Conservation (phyloP, 2,329 filamentous ascomycete species). For the Exophiala aquamarina region DNA sequence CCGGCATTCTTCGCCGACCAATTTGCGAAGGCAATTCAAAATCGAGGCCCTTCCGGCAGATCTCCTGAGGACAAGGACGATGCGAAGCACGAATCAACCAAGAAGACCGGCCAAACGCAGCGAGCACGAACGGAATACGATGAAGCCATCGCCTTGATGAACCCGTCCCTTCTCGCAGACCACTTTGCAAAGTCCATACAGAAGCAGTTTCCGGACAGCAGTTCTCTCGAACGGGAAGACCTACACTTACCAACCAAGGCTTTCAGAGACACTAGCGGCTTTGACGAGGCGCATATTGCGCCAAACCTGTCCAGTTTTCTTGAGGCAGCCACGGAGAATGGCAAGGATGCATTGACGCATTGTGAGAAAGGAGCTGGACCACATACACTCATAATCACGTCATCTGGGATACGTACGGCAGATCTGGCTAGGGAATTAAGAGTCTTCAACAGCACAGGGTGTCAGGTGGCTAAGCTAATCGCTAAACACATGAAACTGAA, state of each 20-base stretch:
- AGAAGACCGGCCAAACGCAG: neutral
- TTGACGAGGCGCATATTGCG: slow-evolving; percentile 64
- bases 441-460: slow-evolving; percentile 51
- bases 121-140: slow-evolving; percentile 47
- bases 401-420: slow-evolving; percentile 80
- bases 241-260: slow-evolving; percentile 74
- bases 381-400: slow-evolving; percentile 86
- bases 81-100: neutral
- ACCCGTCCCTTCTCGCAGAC: slow-evolving; percentile 78
- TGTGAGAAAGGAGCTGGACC: slow-evolving; percentile 70
- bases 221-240: slow-evolving; percentile 79
- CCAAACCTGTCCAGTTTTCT: slow-evolving; percentile 78
- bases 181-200: slow-evolving; percentile 77
- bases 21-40: slow-evolving; percentile 73
- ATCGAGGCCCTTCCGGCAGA: slow-evolving; percentile 71
- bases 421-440: slow-evolving; percentile 63
- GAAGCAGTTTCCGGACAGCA: slow-evolving; percentile 70
- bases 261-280: slow-evolving; percentile 78
- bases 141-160: slow-evolving; percentile 76
- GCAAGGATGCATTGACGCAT: slow-evolving; percentile 61
- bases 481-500: slow-evolving; percentile 97
- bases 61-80: slow-evolving; percentile 82
- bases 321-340: slow-evolving; percentile 57
- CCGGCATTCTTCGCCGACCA: slow-evolving; percentile 80
- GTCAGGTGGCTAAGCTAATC: slow-evolving; percentile 84